Percentiles rank a stretch among this genome's conserved stretches.
Evolutionary conservation across 2,329 filamentous ascomycete genomes (phyloP).

Genomic region (Claviceps purpurea): DNA sequence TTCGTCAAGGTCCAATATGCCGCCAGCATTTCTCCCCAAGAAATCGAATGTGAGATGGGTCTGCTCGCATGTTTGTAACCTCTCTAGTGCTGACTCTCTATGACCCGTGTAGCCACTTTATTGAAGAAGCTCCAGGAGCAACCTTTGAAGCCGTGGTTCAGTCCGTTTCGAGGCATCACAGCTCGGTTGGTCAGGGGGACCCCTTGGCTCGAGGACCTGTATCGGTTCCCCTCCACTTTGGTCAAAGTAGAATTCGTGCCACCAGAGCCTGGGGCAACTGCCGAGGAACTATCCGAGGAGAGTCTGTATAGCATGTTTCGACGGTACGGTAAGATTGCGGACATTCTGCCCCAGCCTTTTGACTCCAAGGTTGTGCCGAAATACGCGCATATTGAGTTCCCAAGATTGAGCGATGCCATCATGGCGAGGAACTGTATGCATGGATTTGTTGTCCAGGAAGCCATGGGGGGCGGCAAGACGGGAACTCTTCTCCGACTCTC

Average conservation of each 20-base stretch:
- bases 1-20: conserved; percentile 71
- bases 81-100: background rate
- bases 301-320: conserved; percentile 77
- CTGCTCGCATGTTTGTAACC: background rate
- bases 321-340: conserved; percentile 76
- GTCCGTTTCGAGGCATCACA: conserved; percentile 59
- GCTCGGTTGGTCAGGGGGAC: conserved; percentile 65
- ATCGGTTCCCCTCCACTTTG: conserved; percentile 62
- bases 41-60: conserved; percentile 27
- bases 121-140: conserved; percentile 50
- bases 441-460: conserved; percentile 58
- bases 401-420: conserved; percentile 58
- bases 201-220: conserved; percentile 90
- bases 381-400: conserved; percentile 70
- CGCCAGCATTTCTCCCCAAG: conserved; percentile 21
- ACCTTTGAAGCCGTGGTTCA: conserved; percentile 81
- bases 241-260: conserved; percentile 78
- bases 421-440: conserved; percentile 91
- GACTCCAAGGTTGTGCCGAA: conserved; percentile 77
- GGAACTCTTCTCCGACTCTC: conserved; percentile 70
- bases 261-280: conserved; percentile 52
- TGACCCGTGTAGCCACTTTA: conserved; percentile 31
- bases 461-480: conserved; percentile 57
- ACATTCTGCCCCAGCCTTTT: conserved; percentile 69
- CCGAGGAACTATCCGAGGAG: conserved; percentile 74